Conservation (phyloP, 1,284 basidiomycete genomes). For the Ustilago bromivora region DNA sequence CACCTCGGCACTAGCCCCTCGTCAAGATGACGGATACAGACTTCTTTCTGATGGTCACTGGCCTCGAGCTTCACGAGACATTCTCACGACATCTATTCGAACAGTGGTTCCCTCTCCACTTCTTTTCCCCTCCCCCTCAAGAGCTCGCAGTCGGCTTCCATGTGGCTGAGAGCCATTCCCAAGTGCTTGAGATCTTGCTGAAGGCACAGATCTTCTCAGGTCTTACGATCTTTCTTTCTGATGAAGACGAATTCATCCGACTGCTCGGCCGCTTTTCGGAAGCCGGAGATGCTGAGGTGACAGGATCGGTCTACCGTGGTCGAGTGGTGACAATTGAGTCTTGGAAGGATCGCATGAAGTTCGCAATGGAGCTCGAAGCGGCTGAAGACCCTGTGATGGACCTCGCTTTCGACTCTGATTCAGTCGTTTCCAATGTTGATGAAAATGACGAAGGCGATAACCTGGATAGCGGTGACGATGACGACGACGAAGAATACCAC, state of each 20-base stretch:
- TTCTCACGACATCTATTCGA: constrained; percentile 1
- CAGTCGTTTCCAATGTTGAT: not conserved
- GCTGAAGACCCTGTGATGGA: not conserved
- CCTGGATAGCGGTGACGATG: not conserved
- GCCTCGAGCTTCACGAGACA: not conserved
- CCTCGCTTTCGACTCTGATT: not conserved
- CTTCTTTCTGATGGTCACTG: constrained; percentile 12
- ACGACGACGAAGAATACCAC: not conserved
- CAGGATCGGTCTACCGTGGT: not conserved
- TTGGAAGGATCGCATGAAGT: not conserved
- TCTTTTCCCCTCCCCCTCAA: not conserved
- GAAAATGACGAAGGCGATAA: not conserved
- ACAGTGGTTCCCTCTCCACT: constrained; percentile 26
- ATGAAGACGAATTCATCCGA: not conserved
- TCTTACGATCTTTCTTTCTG: not conserved
- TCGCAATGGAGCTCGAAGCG: not conserved
- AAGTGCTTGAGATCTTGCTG: constrained; percentile 15
- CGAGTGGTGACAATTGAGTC: not conserved
- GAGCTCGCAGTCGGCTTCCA: constrained; percentile 6
- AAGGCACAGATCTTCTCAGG: constrained; percentile 14
- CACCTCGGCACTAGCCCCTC: not conserved
- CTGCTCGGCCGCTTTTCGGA: not conserved
- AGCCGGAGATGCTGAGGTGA: not conserved
- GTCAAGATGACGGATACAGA: constrained; percentile 1
- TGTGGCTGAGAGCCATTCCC: not conserved